Base-by-base conservation (phyloP, 208 protist species). In the Kentomonas sorsogonicus region DNA sequence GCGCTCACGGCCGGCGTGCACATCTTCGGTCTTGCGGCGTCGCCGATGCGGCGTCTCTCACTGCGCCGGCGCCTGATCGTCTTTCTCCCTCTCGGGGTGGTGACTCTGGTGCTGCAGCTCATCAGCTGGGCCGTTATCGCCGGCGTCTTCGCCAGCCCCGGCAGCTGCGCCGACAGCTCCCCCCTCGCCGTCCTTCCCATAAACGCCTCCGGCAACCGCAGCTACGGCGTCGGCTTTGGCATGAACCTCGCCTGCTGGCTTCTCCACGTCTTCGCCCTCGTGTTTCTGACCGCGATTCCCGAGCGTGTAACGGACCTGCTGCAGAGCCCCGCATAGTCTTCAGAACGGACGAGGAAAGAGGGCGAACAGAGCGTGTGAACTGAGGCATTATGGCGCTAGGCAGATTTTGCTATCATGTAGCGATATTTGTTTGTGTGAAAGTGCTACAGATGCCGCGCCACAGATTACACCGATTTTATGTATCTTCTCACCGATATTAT, bases 171-270 rank as follows among this genome's bases (percentile, higher is more conserved):
- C 4, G 3, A 31, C 9, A 5, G 10, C 3, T 22, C 30, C 9
- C 3, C 15, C 13, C 5, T 39, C 16, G 6, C 16, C 4, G 11
- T 22, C 9, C n/a, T n/a, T n/a, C n/a, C n/a, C n/a, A n/a, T n/a
- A n/a, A 45, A 56, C 38, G 52, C 39, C 23, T 59, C 70, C 15
- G 18, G 18, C 15, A 22, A 43, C 38, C 18, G 18, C 18, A 43
- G 38, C 18, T 89, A 83, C 64, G 82, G 82, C 30, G 77, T 77
- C 11, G 82, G 72, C 41, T 89, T 89, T 34, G 82, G 77, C 18
- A 53, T 89, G 15, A 70, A 53, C 43, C 6, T 89, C 34, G 74
- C 82, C 4, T 50, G 74, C 26, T 89, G 82, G 82, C 22, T 74
- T 11, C 3, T 84, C 18, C 63, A 77, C 43, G 0, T 76, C 25